Conservation (phyloP, 2,329 filamentous ascomycete species). For the Arthroderma sp. region DNA sequence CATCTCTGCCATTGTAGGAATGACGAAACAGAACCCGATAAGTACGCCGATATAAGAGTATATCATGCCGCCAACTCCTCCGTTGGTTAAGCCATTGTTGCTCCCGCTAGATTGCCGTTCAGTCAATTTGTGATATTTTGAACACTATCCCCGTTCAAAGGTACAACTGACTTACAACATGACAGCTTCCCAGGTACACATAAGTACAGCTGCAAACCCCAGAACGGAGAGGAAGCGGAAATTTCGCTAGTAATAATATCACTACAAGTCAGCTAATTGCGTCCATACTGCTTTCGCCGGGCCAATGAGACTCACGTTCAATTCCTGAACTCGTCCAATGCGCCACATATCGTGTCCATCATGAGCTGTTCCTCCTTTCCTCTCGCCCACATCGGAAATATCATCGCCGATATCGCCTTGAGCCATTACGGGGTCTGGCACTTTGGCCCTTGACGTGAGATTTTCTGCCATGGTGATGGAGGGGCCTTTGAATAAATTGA, state of each 20-base stretch:
- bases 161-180: constrained; percentile 8
- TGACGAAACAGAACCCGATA: constrained; percentile 7
- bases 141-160: not conserved
- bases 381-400: not conserved
- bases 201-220: constrained; percentile 34
- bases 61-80: constrained; percentile 9
- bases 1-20: constrained; percentile 13
- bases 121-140: not conserved
- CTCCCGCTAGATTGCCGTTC: not conserved
- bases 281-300: too few relatives aligned
- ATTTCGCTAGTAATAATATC: constrained; percentile 25
- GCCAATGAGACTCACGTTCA: constrained; percentile 18
- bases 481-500: not conserved
- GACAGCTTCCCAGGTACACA: constrained; percentile 16
- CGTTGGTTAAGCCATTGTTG: constrained; percentile 8
- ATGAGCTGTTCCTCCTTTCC: constrained; percentile 3
- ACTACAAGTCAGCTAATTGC: too few relatives aligned
- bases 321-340: constrained; percentile 23
- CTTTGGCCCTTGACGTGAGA: not conserved
- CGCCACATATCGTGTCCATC: constrained; percentile 25
- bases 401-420: not conserved
- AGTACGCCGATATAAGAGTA: constrained; percentile 10
- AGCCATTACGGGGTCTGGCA: not conserved
- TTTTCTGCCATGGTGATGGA: not conserved
- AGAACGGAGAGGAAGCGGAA: constrained; percentile 37